phyloP scores from a whole-genome alignment of 2,329 filamentous ascomycete species.

The Calonectria naviculata region DNA sequence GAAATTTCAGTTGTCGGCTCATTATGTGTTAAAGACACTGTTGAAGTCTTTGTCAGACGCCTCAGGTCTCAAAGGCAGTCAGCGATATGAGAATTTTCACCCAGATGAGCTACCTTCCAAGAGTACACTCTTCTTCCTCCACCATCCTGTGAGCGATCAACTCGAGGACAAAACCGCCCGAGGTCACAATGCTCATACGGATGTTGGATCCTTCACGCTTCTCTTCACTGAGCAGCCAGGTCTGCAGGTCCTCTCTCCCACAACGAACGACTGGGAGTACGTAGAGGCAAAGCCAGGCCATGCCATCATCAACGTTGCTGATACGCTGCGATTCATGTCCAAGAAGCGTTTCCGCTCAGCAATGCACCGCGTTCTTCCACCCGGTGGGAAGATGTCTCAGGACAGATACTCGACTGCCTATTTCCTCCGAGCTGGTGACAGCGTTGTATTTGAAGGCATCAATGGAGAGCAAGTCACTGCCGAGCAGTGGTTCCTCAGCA shows the following conservation, averaged over 20 bases:
- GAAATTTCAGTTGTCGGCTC: neutral
- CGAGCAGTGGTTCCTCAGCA: constrained; percentile 21
- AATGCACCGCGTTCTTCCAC: neutral
- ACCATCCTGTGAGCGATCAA: neutral
- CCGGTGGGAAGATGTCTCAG: neutral
- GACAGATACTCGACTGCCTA: neutral
- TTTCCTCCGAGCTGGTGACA: constrained; percentile 1
- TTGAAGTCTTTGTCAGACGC: neutral
- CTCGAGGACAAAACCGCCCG: neutral
- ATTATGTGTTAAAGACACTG: neutral
- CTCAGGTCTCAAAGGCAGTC: neutral
- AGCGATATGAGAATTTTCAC: neutral
- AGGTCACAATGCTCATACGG: neutral
- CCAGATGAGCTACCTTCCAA: neutral
- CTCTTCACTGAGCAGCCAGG: neutral
- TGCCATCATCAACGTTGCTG: neutral
- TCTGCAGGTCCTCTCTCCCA: neutral
- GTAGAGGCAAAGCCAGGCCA: neutral
- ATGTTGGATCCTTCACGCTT: neutral
- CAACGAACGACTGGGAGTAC: neutral
- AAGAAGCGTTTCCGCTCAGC: neutral
- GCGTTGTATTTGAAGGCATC: constrained; percentile 9
- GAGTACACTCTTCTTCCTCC: neutral
- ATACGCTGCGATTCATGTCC: neutral
- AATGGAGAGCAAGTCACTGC: constrained; percentile 18